Conservation (phyloP, 108 stramenopile species). For the Nannochloropsis salina region DNA sequence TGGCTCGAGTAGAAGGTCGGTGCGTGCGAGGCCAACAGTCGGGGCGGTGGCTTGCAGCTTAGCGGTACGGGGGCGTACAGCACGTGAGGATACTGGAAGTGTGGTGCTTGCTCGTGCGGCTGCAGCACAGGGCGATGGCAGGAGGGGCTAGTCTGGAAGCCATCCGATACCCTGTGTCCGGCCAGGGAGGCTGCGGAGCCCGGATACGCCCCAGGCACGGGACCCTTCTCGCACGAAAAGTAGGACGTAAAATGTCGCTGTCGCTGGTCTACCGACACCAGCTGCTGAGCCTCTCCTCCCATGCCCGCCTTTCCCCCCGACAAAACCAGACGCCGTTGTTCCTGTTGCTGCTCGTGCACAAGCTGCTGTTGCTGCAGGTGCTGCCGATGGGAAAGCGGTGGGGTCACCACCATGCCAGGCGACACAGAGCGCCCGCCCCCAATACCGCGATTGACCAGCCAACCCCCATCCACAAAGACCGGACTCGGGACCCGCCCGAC, state of each 20-base stretch:
- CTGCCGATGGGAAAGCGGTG: not conserved
- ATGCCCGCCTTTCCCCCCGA: not conserved
- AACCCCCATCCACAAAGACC: not conserved
- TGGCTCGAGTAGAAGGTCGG: not conserved
- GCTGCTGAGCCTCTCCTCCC: not conserved
- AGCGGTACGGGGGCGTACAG: not conserved
- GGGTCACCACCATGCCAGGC: not conserved
- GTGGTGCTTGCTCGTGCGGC: not conserved
- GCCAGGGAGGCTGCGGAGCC: not conserved
- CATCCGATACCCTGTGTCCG: not conserved
- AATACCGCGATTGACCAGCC: constrained; percentile 20
- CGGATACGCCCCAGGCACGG: not conserved
- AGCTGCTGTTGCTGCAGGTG: constrained; percentile 20
- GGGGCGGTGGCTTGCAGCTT: not conserved
- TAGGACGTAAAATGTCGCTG: constrained; percentile 16
- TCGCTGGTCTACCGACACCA: not conserved
- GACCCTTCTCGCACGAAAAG: not conserved
- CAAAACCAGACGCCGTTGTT: constrained; percentile 23
- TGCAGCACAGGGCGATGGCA: not conserved
- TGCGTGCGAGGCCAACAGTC: not conserved
- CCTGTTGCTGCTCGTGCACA: not conserved
- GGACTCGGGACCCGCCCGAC: not conserved
- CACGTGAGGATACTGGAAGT: not conserved
- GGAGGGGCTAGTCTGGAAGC: not conserved
- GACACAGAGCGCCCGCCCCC: not conserved